Percentiles rank a stretch among this genome's conserved stretches.
These are phyloP conservation scores for Plantago major DNA, from an alignment of 257 asterid species.

Conservation along the genomic window DNA sequence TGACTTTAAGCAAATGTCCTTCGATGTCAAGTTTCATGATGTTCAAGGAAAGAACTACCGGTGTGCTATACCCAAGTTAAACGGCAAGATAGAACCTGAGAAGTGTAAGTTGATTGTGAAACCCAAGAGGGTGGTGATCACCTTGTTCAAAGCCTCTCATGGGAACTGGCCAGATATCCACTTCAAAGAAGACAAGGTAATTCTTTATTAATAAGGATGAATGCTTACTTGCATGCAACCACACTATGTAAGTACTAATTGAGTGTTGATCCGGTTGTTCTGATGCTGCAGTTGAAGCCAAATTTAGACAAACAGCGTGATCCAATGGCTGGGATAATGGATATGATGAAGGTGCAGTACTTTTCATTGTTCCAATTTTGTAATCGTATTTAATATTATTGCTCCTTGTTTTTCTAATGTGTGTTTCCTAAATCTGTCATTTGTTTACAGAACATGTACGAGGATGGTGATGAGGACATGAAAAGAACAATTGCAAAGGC, in stretches of 20 bases:
- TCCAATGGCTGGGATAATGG: conserved; percentile 96
- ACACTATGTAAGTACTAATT: background rate
- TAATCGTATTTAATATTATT: background rate
- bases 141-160: conserved; percentile 58
- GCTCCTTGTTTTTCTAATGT: background rate
- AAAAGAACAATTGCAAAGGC: conserved; percentile 82
- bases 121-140: conserved; percentile 64
- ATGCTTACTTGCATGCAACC: background rate
- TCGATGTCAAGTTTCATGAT: conserved; percentile 69
- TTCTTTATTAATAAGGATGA: background rate
- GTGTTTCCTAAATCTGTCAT: background rate
- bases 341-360: conserved; percentile 67
- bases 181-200: conserved; percentile 86
- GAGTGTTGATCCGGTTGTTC: conserved; percentile 2
- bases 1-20: conserved; percentile 61
- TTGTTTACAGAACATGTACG: conserved; percentile 65
- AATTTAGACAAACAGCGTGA: conserved; percentile 60
- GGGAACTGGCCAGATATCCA: conserved; percentile 88
- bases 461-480: conserved; percentile 89
- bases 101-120: conserved; percentile 71
- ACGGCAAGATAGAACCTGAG: conserved; percentile 73
- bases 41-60: conserved; percentile 82
- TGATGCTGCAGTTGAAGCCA: conserved; percentile 54
- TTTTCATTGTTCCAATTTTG: background rate
- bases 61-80: conserved; percentile 69